Evolutionary conservation across 352 stramenopile genomes (phyloP), one percentile per base, ranked within the genome.

Genomic region (Pythium aquatile): DNA sequence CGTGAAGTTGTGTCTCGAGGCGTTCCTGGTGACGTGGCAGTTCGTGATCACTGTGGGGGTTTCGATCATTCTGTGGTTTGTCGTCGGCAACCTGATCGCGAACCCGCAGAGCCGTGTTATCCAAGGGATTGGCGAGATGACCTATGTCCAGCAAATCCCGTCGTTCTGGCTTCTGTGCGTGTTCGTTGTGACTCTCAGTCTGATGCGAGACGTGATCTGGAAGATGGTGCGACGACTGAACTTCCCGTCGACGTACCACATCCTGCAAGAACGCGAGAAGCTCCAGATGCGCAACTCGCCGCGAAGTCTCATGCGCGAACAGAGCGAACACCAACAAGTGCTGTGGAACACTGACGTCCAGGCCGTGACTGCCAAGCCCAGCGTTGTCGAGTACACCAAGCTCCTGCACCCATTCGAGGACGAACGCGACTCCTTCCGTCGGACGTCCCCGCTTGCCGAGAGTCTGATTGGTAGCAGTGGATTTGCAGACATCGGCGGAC

Each of bases 191-290:
- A 79, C 67, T 16, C 48, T 93, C 24, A 89, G 74, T 44, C 56
- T 93, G 30, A 53, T 93, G n/a, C 78, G 84, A 33, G 84, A 93
- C 49, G 42, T 73, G 33, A 67, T 93, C 11, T 93, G 84, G 84
- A 93, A 93, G 61, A 70, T 89, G 53, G 51, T 93, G 40, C 81
- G 81, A 16, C 84, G 84, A 5, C 66, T 90, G 51, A 73, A 66
- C 28, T 80, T 80, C 11, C 84, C 84, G 5, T 88, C 81, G 13
- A 81, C 82, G 42, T 91, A 93, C 48, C 84, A 93, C 53, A 93
- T 93, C 55, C 52, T 93, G 3, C 84, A 93, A 52, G 84, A 93
- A 52, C 84, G 84, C 1, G 84, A 93, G 44, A 75, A 80, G 55
- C 72, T 93, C 54, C 73, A 68, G 10, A 66, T 91, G 32, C 74